Evolutionary conservation across 306 rosid genomes (phyloP), one percentile per base, ranked within the genome.

Genomic region (Lathyrus sativus): DNA sequence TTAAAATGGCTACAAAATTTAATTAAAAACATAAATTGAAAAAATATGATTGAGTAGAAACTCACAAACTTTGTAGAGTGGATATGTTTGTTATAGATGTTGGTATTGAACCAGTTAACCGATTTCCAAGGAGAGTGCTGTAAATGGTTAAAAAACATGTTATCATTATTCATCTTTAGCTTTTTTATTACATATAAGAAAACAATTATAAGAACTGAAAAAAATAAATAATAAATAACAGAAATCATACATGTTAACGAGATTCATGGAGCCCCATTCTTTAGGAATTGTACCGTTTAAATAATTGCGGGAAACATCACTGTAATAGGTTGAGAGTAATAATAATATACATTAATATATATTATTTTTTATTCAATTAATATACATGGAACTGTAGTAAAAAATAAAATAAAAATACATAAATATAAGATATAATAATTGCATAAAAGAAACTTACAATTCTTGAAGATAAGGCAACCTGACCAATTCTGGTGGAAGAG

Each of bases 41-140:
- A 19, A 14, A 7, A n/a, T 4, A 13, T 9, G 11, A 15, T 2
- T 28, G 2, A 13, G 22, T 9, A 67, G 29, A 37, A 72, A 82
- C 96, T 82, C 68, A 89, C 96, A 89, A 83, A 67, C 66, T 72
- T 70, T 41, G 31, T 31, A 89, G 85, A 59, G 89, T 78, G 63
- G 67, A 57, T 64, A 87, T 87, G 53, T 76, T 82, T 61, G 57
- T 84, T 0, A 89, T 28, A 70, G 76, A 88, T 39, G 6, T 35
- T 4, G 91, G 95, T 26, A 86, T 76, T 24, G 84, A 14, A 53
- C 91, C 89, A 0, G 81, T 70, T 62, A 88, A 28, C 29, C 62
- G 11, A 28, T 56, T 56, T 56, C 62, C 62, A 56, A 56, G 17
- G 39, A 56, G 62, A 26, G 63, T 74, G 82, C 73, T 88, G 80